Percentiles rank a stretch among this genome's conserved stretches.
These are phyloP conservation scores for Begonia loranthoides DNA, from an alignment of 306 rosid species.

Conservation along the genomic window DNA sequence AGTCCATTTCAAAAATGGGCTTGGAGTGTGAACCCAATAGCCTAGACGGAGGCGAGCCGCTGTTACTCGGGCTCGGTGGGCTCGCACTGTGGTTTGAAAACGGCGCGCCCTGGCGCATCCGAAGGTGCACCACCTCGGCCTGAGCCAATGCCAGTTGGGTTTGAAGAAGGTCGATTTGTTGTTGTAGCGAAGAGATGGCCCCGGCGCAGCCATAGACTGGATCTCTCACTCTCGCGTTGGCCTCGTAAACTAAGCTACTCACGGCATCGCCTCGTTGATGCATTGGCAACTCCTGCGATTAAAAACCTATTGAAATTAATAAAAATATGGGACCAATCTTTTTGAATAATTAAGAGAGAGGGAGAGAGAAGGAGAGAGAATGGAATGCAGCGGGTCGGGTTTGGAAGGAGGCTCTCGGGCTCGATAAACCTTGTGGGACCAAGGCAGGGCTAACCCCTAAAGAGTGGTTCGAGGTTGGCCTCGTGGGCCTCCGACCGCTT, in stretches of 20 bases:
- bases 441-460: too few relatives aligned
- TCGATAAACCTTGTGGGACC: not conserved
- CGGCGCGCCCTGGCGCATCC: constrained; percentile 32
- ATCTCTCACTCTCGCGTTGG: constrained; percentile 74
- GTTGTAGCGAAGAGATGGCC: constrained; percentile 69
- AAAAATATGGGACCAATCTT: too few relatives aligned
- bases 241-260: constrained; percentile 84
- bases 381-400: too few relatives aligned
- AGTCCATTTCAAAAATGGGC: constrained; percentile 48
- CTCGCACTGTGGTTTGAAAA: constrained; percentile 29
- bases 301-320: too few relatives aligned
- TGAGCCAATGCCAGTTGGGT: constrained; percentile 78
- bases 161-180: constrained; percentile 57
- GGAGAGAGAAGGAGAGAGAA: too few relatives aligned
- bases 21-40: constrained; percentile 34
- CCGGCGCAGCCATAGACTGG: constrained; percentile 88
- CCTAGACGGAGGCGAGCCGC: constrained; percentile 47
- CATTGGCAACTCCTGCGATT: constrained; percentile 52
- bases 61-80: constrained; percentile 47
- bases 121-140: constrained; percentile 76
- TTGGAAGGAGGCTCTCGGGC: too few relatives aligned
- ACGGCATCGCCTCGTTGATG: constrained; percentile 82
- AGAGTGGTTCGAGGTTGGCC: too few relatives aligned
- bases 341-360: too few relatives aligned
- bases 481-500: too few relatives aligned